Base-by-base conservation (phyloP, 2,329 filamentous ascomycete genomes). In the Fusarium devonianum region DNA sequence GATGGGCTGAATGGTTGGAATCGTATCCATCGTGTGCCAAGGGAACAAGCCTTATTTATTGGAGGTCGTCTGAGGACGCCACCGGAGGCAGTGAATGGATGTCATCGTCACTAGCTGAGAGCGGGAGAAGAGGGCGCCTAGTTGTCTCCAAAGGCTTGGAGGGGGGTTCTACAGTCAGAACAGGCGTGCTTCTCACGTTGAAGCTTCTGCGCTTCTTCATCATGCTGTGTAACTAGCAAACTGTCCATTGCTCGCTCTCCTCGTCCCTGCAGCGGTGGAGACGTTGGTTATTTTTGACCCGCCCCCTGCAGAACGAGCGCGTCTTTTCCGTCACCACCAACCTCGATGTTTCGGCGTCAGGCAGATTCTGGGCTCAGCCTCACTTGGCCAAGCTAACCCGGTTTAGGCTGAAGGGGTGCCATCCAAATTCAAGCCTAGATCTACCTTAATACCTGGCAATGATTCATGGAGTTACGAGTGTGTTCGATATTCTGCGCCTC, bases 331-430 rank as follows among this genome's bases (percentile, higher is more conserved):
- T 8, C 17, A 14, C n/a, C 22, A 36, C n/a, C n/a, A n/a, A n/a
- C 49, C 37, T 34, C 37, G 29, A 48, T 28, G 17, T 36, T 28
- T n/a, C 28, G 17, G 23, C 33, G 12, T 12, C 33, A 13, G 11
- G 22, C 42, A 32, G 23, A 26, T 18, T 38, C 17, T 37, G 33
- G 29, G 30, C 50, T 46, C 42, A 29, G 49, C 44, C 53, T 41
- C 43, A 18, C 49, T 44, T 34, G 43, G 44, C n/a, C 49, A 53
- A 23, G 37, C 50, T 53, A 56, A 53, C 40, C 40, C 29, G 44
- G n/a, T 12, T 26, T 26, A 12, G 23, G 3, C 45, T 37, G 22
- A 33, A 29, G 41, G n/a, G n/a, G n/a, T n/a, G n/a, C n/a, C n/a
- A n/a, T n/a, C n/a, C n/a, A 22, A 22, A 22, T 3, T 19, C 28